Conservation (phyloP, 2,329 filamentous ascomycete species). For the Penicillium glabrum region DNA sequence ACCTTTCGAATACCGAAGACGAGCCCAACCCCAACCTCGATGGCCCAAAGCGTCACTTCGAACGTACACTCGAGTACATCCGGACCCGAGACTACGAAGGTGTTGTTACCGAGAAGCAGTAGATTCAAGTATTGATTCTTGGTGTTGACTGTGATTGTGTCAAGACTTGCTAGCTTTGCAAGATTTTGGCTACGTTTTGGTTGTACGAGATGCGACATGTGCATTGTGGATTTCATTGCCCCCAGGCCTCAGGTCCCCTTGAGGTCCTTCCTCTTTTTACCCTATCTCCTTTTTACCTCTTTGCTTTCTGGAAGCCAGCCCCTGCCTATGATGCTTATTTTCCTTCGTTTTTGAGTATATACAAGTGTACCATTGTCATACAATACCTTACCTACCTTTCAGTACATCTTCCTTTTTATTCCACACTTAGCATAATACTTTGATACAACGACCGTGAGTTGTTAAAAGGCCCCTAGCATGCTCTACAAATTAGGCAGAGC, state of each 20-base stretch:
- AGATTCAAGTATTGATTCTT: background rate
- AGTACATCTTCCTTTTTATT: conserved; percentile 8
- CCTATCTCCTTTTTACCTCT: conserved; percentile 8
- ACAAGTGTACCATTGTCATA: conserved; percentile 28
- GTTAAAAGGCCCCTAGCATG: too few species aligned
- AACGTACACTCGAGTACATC: conserved; percentile 93
- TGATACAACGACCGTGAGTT: background rate
- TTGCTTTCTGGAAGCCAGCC: conserved; percentile 18
- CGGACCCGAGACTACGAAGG: conserved; percentile 89
- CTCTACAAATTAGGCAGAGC: too few species aligned
- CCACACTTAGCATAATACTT: background rate
- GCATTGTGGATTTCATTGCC: background rate
- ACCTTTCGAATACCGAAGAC: conserved; percentile 77
- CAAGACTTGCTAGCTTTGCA: background rate
- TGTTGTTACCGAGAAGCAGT: conserved; percentile 68
- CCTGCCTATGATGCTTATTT: conserved; percentile 10
- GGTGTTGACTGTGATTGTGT: background rate
- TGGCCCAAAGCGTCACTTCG: conserved; percentile 88
- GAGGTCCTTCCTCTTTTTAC: conserved; percentile 6
- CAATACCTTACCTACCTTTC: conserved; percentile 21
- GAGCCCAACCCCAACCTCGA: conserved; percentile 71
- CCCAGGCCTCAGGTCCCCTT: background rate
- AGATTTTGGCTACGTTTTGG: conserved; percentile 1
- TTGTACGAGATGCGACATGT: conserved; percentile 7
- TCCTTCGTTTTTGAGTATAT: conserved; percentile 23